Conservation (phyloP, 2,329 filamentous ascomycete genomes). For the Colletotrichum sp. region DNA sequence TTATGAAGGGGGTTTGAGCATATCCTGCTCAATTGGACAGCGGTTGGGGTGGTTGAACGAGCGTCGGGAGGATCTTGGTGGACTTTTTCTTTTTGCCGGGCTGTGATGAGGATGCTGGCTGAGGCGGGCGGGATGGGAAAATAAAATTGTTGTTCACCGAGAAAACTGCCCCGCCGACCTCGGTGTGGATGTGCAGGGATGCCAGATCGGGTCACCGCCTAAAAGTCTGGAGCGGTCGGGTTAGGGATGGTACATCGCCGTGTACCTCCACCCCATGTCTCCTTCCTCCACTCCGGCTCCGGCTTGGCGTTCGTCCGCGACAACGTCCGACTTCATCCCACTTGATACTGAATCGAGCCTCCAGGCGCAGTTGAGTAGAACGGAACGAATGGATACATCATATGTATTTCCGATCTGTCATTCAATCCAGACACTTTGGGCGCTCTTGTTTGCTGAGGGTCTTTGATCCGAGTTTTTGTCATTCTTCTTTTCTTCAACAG, state of each 20-base stretch:
- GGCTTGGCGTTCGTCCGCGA: background rate
- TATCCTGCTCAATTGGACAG: background rate
- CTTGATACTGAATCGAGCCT: background rate
- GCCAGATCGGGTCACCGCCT: conserved; percentile 10
- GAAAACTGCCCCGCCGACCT: conserved; percentile 15
- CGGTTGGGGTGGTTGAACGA: background rate
- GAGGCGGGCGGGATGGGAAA: conserved; percentile 2
- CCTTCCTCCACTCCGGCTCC: background rate
- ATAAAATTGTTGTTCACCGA: conserved; percentile 25
- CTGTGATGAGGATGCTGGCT: background rate
- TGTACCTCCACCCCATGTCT: background rate
- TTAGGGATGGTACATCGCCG: background rate
- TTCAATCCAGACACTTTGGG: background rate
- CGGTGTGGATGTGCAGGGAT: background rate
- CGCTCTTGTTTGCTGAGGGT: background rate
- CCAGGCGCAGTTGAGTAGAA: background rate
- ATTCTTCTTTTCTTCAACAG: background rate
- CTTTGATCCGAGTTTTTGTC: background rate
- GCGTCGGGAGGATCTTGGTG: background rate
- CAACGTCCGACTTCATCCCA: background rate
- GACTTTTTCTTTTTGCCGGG: background rate
- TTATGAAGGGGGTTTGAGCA: conserved; percentile 24
- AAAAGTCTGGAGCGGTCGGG: background rate
- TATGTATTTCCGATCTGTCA: background rate
- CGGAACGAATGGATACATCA: background rate